Evolutionary conservation across 2,329 filamentous ascomycete genomes (phyloP).

Genomic region (Emergomyces orientalis): DNA sequence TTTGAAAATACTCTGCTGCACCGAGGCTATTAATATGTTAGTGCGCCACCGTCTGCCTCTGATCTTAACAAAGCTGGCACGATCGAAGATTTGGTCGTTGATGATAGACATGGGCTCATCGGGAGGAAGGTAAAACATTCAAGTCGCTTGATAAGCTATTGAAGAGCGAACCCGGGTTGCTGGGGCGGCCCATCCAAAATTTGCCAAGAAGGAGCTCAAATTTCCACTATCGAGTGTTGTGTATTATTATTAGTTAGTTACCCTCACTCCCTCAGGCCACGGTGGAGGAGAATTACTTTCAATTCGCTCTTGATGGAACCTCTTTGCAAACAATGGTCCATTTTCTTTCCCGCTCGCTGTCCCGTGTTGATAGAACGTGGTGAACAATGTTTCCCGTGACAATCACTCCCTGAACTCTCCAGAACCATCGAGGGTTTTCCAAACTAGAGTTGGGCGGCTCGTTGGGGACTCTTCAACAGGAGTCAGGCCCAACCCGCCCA

Average conservation of each 20-base stretch:
- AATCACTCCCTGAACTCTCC: no score
- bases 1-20: not conserved
- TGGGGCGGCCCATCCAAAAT: not conserved
- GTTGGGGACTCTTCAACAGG: no score
- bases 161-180: not conserved
- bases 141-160: not conserved
- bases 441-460: no score
- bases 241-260: not conserved
- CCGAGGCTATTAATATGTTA: not conserved
- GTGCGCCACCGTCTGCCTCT: not conserved
- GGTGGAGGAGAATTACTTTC: not conserved
- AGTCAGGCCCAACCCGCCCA: no score
- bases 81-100: no score
- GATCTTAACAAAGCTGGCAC: not conserved
- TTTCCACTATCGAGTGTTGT: not conserved
- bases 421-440: no score
- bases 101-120: no score
- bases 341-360: not conserved
- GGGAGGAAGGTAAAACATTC: no score
- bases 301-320: not conserved
- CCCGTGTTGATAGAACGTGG: not conserved
- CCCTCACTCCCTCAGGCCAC: not conserved
- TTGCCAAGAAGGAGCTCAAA: not conserved
- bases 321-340: not conserved
- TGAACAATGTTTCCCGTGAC: no score